These are phyloP conservation scores for Fusarium sp. DNA, from an alignment of 2,329 filamentous ascomycete species.

Conservation along the genomic window DNA sequence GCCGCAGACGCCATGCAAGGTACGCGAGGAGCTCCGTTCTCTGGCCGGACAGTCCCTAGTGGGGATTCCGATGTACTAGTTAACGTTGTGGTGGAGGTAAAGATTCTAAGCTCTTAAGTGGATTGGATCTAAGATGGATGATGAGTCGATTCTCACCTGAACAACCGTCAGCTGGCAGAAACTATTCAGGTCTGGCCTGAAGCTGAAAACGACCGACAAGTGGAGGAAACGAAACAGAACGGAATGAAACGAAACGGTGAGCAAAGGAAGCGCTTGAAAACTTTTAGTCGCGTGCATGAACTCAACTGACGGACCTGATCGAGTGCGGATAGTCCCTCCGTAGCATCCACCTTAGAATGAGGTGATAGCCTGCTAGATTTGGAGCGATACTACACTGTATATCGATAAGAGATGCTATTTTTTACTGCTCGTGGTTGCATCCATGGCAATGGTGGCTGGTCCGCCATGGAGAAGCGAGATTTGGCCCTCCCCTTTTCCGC, in stretches of 20 bases:
- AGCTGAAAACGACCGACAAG: constrained; percentile 30
- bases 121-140: background rate
- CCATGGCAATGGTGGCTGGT: constrained; percentile 24
- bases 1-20: constrained; percentile 21
- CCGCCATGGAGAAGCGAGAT: constrained; percentile 47
- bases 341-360: constrained; percentile 22
- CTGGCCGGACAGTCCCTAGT: constrained; percentile 3
- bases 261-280: constrained; percentile 13
- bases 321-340: constrained; percentile 10
- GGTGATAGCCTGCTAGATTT: constrained; percentile 8
- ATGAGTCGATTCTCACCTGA: constrained; percentile 25
- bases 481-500: constrained; percentile 34
- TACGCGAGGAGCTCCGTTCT: constrained; percentile 27
- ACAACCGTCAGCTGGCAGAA: constrained; percentile 10
- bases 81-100: background rate
- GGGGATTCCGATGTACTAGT: constrained; percentile 13
- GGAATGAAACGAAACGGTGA: constrained; percentile 40
- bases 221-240: constrained; percentile 32
- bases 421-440: constrained; percentile 9
- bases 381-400: constrained; percentile 21
- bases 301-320: constrained; percentile 21
- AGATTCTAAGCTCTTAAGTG: background rate
- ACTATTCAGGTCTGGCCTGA: constrained; percentile 29
- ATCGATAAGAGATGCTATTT: constrained; percentile 25
- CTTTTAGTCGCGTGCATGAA: constrained; percentile 13